Base-by-base conservation (phyloP, 2,329 filamentous ascomycete genomes). In the Dothideomycetes sp. region DNA sequence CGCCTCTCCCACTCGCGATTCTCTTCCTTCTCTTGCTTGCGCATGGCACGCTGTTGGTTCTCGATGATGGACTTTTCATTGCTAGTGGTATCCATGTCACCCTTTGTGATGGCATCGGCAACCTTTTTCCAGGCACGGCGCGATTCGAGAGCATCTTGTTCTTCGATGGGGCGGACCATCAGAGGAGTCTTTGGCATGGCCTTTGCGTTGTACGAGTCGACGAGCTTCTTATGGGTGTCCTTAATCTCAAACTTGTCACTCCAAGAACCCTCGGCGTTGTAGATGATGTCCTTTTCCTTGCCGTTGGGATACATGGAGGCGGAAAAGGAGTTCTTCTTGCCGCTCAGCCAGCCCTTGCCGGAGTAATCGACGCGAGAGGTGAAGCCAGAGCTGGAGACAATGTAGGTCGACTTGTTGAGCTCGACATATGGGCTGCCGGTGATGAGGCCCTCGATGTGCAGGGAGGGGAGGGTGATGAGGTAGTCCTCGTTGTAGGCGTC, bases 371-470 rank as follows among this genome's bases (percentile, higher is more conserved):
- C 84, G 65, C 86, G 88, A 47, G 85, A 76, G 4, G 86, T 82
- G 65, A 81, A 95, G 38, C 91, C 89, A 2, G 80, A 82, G 17
- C 82, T 91, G 47, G 85, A 91, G 41, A 79, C 76, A 52, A 98
- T 95, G 64, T 83, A 85, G 50, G 83, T 87, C 45, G 74, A 76
- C 53, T 81, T 81, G 55, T 94, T 86, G 32, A 96, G 73, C 62
- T 98, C 91, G 48, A 95, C 81, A 55, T 91, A 95, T 3, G 91
- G 89, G 3, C 82, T 72, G 36, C 84, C 82, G 35, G 81, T 84
- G 52, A 95, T 84, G 38, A 98, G 73, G 37, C 87, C 88, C 65
- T 96, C 91, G 50, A 96, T 94, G 63, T 96, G 89, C 31, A 95
- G 75, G 19, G 79, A 78, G 2, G 89, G 91, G 17, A 96, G 79